Percentiles rank a stretch among this genome's conserved stretches.
Evolutionary conservation across 345 rosid genomes (phyloP).

Genomic region (Chamaenerion angustifolium): DNA sequence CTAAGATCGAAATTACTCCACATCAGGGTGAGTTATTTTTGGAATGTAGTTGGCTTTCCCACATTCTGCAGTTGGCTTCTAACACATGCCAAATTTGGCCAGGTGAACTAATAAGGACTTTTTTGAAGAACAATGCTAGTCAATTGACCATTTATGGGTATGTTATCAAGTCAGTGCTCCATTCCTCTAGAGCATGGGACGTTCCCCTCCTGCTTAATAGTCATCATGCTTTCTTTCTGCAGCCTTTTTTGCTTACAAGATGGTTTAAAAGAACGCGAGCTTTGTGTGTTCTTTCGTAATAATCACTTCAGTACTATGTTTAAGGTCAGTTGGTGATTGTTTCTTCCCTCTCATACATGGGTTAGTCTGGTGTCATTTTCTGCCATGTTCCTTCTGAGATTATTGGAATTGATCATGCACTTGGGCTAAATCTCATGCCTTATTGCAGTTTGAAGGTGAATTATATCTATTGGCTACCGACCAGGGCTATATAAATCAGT

Average conservation of each 20-base stretch:
- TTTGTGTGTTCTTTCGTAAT: slow-evolving; percentile 93
- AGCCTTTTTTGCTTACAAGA: slow-evolving; percentile 87
- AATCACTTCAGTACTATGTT: slow-evolving; percentile 99
- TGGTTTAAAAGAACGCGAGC: slow-evolving; percentile 86
- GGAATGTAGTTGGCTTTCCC: background rate
- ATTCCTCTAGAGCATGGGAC: background rate
- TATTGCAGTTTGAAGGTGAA: slow-evolving; percentile 76
- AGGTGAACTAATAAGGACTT: slow-evolving; percentile 74
- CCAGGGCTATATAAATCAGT: slow-evolving; percentile 91
- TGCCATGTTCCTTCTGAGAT: background rate
- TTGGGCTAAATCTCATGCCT: background rate
- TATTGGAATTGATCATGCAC: background rate
- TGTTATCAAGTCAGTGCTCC: slow-evolving; percentile 8
- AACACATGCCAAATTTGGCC: slow-evolving; percentile 14
- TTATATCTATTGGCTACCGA: slow-evolving; percentile 97
- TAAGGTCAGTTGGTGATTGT: slow-evolving; percentile 44
- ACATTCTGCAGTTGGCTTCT: background rate
- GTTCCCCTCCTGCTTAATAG: background rate
- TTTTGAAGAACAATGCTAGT: slow-evolving; percentile 73
- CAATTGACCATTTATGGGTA: slow-evolving; percentile 88
- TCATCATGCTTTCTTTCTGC: slow-evolving; percentile 15
- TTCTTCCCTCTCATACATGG: slow-evolving; percentile 4
- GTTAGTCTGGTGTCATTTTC: background rate
- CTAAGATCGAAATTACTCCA: slow-evolving; percentile 48
- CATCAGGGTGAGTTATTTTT: slow-evolving; percentile 42